Evolutionary conservation across 306 rosid genomes (phyloP).

Genomic region (Hippophae rhamnoides): DNA sequence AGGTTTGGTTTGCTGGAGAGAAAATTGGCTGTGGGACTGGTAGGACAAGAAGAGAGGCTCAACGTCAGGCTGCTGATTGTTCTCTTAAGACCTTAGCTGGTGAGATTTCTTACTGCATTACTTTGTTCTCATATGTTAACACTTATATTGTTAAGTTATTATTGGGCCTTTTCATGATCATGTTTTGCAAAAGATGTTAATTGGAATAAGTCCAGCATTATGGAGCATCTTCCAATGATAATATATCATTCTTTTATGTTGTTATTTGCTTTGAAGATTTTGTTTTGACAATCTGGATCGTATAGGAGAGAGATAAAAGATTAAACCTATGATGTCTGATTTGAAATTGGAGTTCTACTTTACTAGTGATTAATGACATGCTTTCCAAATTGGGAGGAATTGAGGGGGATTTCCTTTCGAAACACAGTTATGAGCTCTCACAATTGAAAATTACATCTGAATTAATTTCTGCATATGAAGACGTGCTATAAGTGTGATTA

Average conservation of each 20-base stretch:
- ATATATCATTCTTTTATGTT: background rate
- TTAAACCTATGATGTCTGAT: too few relatives aligned
- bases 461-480: too few relatives aligned
- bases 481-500: too few relatives aligned
- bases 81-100: constrained; percentile 86
- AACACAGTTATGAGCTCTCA: too few relatives aligned
- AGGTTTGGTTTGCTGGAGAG: constrained; percentile 89
- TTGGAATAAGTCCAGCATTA: background rate
- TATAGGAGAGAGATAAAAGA: too few relatives aligned
- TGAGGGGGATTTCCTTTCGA: too few relatives aligned
- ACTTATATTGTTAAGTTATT: background rate
- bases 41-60: constrained; percentile 86
- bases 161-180: background rate
- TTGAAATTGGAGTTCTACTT: background rate
- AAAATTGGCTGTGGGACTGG: constrained; percentile 84
- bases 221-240: background rate
- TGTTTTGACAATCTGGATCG: background rate
- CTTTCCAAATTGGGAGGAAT: too few relatives aligned
- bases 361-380: background rate
- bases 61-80: constrained; percentile 67
- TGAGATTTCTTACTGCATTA: constrained; percentile 23
- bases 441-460: too few relatives aligned
- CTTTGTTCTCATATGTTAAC: background rate
- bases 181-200: background rate
- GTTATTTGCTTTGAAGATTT: background rate